Percentiles rank a stretch among this genome's conserved stretches.
phyloP scores from a whole-genome alignment of 208 protist genomes.

The Leishmania major region DNA sequence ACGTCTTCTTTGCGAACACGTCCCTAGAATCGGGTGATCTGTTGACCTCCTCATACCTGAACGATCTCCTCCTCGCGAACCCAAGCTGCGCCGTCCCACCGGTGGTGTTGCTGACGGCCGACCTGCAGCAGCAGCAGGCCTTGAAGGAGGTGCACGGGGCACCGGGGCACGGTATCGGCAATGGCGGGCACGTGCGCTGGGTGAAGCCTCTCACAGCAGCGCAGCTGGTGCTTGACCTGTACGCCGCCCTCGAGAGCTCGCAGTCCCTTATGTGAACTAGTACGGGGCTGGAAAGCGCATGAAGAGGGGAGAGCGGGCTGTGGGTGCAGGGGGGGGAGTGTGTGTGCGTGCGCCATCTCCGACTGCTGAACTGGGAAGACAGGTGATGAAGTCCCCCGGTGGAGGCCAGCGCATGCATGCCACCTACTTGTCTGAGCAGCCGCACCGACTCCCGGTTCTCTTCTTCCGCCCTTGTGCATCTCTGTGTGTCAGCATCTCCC shows the following conservation, averaged over 20 bases:
- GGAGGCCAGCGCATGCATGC: neutral
- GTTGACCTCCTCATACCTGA: conserved; percentile 44
- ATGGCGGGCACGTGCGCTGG: conserved; percentile 20
- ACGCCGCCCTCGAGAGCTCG: conserved; percentile 26
- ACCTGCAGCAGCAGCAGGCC: conserved; percentile 58
- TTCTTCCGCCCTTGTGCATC: neutral
- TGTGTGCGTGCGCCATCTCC: neutral
- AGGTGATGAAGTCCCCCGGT: neutral
- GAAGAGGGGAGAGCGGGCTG: conserved; percentile 1
- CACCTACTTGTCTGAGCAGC: neutral
- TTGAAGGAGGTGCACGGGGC: conserved; percentile 49
- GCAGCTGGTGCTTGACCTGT: conserved; percentile 22
- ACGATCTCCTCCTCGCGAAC: conserved; percentile 37
- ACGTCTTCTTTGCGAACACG: conserved; percentile 63
- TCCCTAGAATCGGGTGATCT: conserved; percentile 76
- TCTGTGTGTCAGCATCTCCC: neutral
- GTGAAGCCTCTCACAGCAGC: conserved; percentile 19
- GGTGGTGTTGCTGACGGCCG: conserved; percentile 71
- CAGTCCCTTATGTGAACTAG: conserved; percentile 9
- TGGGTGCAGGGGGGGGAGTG: neutral
- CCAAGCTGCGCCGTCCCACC: conserved; percentile 33
- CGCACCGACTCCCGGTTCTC: neutral
- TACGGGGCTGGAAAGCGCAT: too few relatives aligned
- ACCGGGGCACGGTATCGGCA: conserved; percentile 11
- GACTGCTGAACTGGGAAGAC: neutral